A percentile compares a stretch with the other conserved stretches of the same genome.
phyloP scores from a whole-genome alignment of 129 eudicot genomes.

The Centella asiatica region DNA sequence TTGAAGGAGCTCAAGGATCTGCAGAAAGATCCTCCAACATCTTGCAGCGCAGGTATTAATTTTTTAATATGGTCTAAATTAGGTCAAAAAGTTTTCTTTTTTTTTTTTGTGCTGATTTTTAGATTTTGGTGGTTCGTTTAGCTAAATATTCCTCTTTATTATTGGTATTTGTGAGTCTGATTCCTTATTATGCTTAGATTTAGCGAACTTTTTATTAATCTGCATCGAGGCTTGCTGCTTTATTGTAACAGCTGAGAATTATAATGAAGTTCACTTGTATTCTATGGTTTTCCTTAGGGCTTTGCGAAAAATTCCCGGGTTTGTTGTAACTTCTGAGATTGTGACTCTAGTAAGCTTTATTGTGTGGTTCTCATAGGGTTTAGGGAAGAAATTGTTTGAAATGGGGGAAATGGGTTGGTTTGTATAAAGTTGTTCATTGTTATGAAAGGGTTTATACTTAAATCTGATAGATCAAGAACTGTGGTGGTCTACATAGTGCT shows the following conservation, averaged over 20 bases:
- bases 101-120: neutral
- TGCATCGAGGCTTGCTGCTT: neutral
- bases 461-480: neutral
- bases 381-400: neutral
- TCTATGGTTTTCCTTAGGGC: neutral
- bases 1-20: slow-evolving; percentile 16
- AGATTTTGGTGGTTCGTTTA: neutral
- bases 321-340: neutral
- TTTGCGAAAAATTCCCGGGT: neutral
- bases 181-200: neutral
- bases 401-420: neutral
- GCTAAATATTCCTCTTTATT: neutral
- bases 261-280: neutral
- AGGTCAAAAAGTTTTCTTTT: neutral
- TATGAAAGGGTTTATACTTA: neutral
- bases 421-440: neutral
- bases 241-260: neutral
- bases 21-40: slow-evolving; percentile 12
- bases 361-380: neutral
- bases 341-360: neutral
- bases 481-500: neutral
- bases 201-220: neutral
- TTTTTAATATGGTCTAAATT: neutral
- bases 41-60: slow-evolving; percentile 5
- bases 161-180: neutral